Conservation (phyloP, 1,139 yeast genomes). For the Pichia sp. region DNA sequence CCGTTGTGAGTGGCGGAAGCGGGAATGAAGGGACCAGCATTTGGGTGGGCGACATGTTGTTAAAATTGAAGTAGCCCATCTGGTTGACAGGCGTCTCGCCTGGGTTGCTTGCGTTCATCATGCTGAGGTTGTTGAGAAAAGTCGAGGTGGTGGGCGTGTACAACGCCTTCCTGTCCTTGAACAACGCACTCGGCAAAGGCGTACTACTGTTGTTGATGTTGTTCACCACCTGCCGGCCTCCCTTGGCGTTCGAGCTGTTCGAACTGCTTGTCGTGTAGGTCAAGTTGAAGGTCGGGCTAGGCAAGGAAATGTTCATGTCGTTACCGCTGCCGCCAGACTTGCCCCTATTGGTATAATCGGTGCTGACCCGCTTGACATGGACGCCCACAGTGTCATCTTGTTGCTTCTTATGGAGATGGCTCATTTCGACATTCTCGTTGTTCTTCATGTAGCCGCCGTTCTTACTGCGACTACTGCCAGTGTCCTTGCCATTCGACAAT, state of each 20-base stretch:
- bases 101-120: constrained; percentile 6
- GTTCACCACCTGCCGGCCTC: not conserved
- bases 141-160: constrained; percentile 13
- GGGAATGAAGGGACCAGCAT: constrained; percentile 18
- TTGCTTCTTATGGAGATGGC: not conserved
- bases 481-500: constrained; percentile 1
- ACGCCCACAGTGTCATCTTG: not conserved
- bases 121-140: constrained; percentile 11
- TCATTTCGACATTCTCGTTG: not conserved
- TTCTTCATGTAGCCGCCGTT: constrained; percentile 9
- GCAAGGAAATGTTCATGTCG: constrained; percentile 6
- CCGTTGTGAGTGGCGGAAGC: constrained; percentile 20
- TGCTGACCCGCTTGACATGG: not conserved
- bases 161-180: constrained; percentile 11
- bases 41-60: constrained; percentile 31
- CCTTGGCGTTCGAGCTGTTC: not conserved
- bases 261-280: constrained; percentile 6
- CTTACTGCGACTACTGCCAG: not conserved
- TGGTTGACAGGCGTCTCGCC: constrained; percentile 25
- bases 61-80: constrained; percentile 27
- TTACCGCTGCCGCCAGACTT: not conserved
- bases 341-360: not conserved
- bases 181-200: constrained; percentile 13
- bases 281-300: constrained; percentile 14
- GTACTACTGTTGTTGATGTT: constrained; percentile 5